phyloP scores from a whole-genome alignment of 371 early-diverging fungal species.

The Mortierella sp. region DNA sequence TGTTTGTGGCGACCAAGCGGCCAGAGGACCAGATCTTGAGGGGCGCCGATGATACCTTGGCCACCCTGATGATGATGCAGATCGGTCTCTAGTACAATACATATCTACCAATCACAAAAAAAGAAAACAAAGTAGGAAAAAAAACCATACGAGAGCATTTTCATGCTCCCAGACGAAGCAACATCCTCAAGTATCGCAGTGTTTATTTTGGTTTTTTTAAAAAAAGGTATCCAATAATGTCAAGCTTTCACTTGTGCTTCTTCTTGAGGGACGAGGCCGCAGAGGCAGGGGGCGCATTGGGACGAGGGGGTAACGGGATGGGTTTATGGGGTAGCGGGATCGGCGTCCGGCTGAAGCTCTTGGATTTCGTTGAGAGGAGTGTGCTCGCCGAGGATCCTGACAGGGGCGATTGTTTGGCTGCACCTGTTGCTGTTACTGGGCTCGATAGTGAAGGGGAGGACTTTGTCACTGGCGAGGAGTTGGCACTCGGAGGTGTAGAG shows the following conservation, averaged over 20 bases:
- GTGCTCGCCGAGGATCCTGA: not conserved
- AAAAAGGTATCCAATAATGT: not conserved
- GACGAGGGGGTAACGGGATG: conserved; percentile 45
- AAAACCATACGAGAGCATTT: not conserved
- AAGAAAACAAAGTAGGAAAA: not conserved
- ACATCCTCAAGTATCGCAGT: not conserved
- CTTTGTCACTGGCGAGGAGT: not conserved
- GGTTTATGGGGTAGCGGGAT: conserved; percentile 56
- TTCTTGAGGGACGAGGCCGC: conserved; percentile 26
- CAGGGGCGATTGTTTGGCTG: not conserved
- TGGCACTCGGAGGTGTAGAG: not conserved
- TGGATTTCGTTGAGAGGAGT: conserved; percentile 21
- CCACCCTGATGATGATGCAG: conserved; percentile 66
- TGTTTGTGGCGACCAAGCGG: conserved; percentile 62
- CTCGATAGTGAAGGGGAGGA: not conserved
- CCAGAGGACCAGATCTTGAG: conserved; percentile 56
- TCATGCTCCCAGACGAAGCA: not conserved
- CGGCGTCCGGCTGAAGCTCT: conserved; percentile 30
- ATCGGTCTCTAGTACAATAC: conserved; percentile 47
- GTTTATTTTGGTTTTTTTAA: not conserved
- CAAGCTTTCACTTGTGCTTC: conserved; percentile 18
- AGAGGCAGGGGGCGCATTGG: conserved; percentile 15
- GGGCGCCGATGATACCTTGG: conserved; percentile 69
- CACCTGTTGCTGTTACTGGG: conserved; percentile 2
- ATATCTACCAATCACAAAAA: not conserved